These are phyloP conservation scores for Magnaporthiopsis incrustans DNA, from an alignment of 2,329 filamentous ascomycete species.

Conservation along the genomic window DNA sequence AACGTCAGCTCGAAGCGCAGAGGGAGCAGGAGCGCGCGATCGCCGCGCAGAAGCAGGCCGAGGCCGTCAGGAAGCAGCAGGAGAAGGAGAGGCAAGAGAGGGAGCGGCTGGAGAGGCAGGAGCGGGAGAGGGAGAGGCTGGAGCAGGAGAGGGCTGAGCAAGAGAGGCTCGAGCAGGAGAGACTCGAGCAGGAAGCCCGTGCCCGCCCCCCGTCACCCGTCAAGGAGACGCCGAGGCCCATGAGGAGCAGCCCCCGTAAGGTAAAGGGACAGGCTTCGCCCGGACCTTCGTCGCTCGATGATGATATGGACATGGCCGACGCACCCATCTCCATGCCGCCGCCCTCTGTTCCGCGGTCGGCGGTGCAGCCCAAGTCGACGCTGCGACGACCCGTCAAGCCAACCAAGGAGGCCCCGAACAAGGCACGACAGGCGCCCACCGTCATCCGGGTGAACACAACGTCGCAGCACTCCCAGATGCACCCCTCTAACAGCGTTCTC, in stretches of 20 bases:
- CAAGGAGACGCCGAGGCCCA: constrained; percentile 35
- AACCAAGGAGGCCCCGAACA: constrained; percentile 48
- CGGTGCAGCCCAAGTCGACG: constrained; percentile 39
- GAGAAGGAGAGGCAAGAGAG: constrained; percentile 3
- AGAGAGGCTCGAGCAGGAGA: constrained; percentile 10
- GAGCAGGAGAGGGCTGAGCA: constrained; percentile 3
- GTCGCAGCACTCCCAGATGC: constrained; percentile 52
- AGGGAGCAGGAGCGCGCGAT: constrained; percentile 39
- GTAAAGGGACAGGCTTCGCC: constrained; percentile 28
- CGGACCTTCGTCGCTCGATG: constrained; percentile 23
- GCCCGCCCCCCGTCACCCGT: constrained; percentile 23
- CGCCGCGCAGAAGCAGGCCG: constrained; percentile 13
- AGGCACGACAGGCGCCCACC: constrained; percentile 60
- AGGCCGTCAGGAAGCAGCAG: constrained; percentile 2
- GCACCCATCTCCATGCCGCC: constrained; percentile 50
- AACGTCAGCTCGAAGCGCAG: constrained; percentile 40
- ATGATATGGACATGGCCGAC: constrained; percentile 50
- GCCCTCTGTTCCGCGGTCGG: constrained; percentile 48
- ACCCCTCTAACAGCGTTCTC: constrained; percentile 49
- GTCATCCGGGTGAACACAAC: constrained; percentile 64
- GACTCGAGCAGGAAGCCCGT: constrained; percentile 11
- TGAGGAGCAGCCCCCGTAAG: constrained; percentile 45
- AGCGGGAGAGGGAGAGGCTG: constrained; percentile 7
- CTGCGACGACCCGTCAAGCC: constrained; percentile 55
- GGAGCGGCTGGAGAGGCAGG: constrained; percentile 10